A percentile compares a stretch with the other conserved stretches of the same genome.
These are phyloP conservation scores for Coemansia sp. DNA, from an alignment of 192 early-diverging fungal genomes.

Conservation along the genomic window DNA sequence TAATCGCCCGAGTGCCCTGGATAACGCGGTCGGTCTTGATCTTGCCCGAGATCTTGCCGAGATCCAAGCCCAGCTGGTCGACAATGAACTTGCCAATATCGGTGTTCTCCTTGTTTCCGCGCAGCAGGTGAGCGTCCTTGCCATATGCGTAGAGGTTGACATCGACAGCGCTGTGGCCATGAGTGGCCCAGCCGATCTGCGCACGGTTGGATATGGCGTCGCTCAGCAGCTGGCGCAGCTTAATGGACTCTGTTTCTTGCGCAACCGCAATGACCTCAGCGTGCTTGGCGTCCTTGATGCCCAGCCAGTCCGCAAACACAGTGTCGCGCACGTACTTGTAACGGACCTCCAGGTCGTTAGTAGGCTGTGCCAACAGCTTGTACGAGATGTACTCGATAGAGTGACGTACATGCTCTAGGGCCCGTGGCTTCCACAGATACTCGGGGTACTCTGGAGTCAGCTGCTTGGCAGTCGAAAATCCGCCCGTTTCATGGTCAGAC, in stretches of 20 bases:
- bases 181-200: constrained; percentile 79
- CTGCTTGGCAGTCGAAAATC: constrained; percentile 82
- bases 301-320: constrained; percentile 68
- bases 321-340: constrained; percentile 58
- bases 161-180: constrained; percentile 93
- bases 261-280: constrained; percentile 61
- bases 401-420: constrained; percentile 65
- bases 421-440: constrained; percentile 85
- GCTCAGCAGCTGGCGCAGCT: constrained; percentile 57
- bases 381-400: constrained; percentile 64
- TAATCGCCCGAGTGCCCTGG: constrained; percentile 33
- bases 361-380: constrained; percentile 28
- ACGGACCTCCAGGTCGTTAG: constrained; percentile 12
- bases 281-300: constrained; percentile 68
- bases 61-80: constrained; percentile 62
- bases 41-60: constrained; percentile 61
- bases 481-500: constrained; percentile 98
- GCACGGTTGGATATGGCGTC: constrained; percentile 60
- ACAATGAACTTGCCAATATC: constrained; percentile 78
- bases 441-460: constrained; percentile 71
- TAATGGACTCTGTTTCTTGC: constrained; percentile 27
- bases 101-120: constrained; percentile 88
- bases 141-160: constrained; percentile 94
- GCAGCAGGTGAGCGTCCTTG: constrained; percentile 57
- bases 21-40: constrained; percentile 51